Conservation (phyloP, 1,139 yeast species). For the Geotrichum candidum region DNA sequence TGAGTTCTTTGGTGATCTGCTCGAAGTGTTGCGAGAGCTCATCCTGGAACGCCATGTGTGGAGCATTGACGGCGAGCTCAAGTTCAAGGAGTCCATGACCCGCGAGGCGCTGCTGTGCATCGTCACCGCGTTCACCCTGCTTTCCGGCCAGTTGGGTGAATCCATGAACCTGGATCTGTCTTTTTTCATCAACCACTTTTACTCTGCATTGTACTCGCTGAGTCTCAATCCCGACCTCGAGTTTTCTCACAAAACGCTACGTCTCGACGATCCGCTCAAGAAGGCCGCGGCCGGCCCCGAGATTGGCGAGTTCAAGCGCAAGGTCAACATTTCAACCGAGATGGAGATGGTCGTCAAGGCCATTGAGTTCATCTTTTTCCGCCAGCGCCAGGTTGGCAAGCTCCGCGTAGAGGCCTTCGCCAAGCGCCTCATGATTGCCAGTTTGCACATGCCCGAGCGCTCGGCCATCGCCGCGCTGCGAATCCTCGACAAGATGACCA, state of each 20-base stretch:
- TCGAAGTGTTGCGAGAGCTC: constrained; percentile 80
- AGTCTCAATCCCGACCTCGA: constrained; percentile 80
- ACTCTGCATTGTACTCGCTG: constrained; percentile 57
- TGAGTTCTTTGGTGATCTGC: constrained; percentile 84
- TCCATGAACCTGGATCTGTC: constrained; percentile 37
- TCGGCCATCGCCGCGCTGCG: constrained; percentile 71
- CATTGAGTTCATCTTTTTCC: constrained; percentile 74
- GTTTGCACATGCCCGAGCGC: constrained; percentile 81
- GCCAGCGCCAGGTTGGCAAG: constrained; percentile 64
- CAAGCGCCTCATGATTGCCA: constrained; percentile 62
- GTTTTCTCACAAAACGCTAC: constrained; percentile 69
- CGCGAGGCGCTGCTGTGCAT: constrained; percentile 77
- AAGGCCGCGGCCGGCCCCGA: constrained; percentile 30
- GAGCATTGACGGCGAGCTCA: constrained; percentile 39
- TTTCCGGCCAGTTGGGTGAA: constrained; percentile 61
- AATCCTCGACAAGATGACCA: constrained; percentile 68
- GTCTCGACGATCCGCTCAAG: constrained; percentile 70
- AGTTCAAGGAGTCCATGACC: constrained; percentile 38
- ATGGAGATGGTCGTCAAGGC: constrained; percentile 76
- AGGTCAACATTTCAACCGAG: constrained; percentile 79
- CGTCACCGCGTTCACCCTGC: constrained; percentile 83
- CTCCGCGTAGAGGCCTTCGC: constrained; percentile 77
- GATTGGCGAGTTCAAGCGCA: constrained; percentile 41
- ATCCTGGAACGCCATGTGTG: constrained; percentile 43
- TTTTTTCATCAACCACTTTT: constrained; percentile 67